Conservation (phyloP, 164 flowering plant genomes). For the Pachysandra terminalis region DNA sequence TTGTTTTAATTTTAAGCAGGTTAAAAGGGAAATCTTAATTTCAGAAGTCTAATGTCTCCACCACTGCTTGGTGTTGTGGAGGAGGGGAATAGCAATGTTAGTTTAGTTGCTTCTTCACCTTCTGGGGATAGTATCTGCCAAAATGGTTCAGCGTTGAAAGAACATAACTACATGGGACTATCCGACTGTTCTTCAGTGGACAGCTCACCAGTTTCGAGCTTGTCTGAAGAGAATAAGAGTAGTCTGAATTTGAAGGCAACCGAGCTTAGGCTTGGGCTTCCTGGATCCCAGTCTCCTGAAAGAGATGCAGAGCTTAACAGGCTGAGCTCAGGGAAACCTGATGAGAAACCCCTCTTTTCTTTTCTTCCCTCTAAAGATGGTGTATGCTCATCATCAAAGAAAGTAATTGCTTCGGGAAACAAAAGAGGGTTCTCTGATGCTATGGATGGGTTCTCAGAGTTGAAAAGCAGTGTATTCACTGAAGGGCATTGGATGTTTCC, state of each 20-base stretch:
- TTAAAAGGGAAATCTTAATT: neutral
- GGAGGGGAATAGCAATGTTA: constrained; percentile 43
- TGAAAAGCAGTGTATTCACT: constrained; percentile 28
- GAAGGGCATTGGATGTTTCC: constrained; percentile 67
- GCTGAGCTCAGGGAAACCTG: constrained; percentile 41
- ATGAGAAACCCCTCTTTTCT: constrained; percentile 82
- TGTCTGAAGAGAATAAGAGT: constrained; percentile 41
- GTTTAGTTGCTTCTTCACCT: constrained; percentile 43
- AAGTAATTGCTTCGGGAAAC: constrained; percentile 59
- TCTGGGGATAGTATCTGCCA: constrained; percentile 40
- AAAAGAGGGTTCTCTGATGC: constrained; percentile 91
- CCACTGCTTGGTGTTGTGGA: constrained; percentile 52
- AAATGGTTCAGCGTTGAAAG: constrained; percentile 45
- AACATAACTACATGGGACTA: constrained; percentile 73
- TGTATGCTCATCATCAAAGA: constrained; percentile 37
- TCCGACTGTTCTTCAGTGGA: constrained; percentile 86
- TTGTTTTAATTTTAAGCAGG: constrained; percentile 14
- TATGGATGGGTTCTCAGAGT: constrained; percentile 57
- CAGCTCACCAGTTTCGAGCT: constrained; percentile 55
- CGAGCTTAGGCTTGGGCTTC: constrained; percentile 91
- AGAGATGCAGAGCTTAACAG: constrained; percentile 46
- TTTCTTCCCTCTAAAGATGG: constrained; percentile 64
- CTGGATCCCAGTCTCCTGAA: constrained; percentile 85
- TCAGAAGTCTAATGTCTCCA: constrained; percentile 29
- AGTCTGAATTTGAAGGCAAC: constrained; percentile 77